phyloP scores from a whole-genome alignment of 176 grass and related monocot species.

The Bolboschoenus planiculmis region DNA sequence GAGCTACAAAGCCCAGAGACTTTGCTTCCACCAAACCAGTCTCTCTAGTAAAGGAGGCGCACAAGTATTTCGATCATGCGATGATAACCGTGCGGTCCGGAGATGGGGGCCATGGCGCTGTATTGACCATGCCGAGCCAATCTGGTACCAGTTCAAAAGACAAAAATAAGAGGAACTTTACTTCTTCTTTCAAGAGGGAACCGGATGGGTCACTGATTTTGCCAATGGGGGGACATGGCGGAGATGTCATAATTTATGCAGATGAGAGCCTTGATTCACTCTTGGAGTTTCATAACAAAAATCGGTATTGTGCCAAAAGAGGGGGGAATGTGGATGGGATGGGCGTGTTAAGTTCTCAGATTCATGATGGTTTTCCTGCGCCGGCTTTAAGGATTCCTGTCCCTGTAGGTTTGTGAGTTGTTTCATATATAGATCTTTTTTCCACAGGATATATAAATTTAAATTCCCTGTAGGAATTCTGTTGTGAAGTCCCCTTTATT shows the following conservation, averaged over 20 bases:
- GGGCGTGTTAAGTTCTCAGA: constrained; percentile 60
- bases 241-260: constrained; percentile 75
- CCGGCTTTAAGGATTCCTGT: constrained; percentile 72
- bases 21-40: constrained; percentile 18
- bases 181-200: constrained; percentile 67
- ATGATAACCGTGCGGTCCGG: constrained; percentile 61
- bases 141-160: constrained; percentile 31
- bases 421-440: background rate
- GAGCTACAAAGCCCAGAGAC: constrained; percentile 44
- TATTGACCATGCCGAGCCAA: constrained; percentile 54
- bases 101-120: constrained; percentile 79
- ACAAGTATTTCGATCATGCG: constrained; percentile 94
- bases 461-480: background rate
- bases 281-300: constrained; percentile 76
- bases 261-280: constrained; percentile 62
- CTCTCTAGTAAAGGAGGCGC: constrained; percentile 61
- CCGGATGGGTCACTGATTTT: constrained; percentile 82
- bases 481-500: background rate
- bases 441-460: background rate
- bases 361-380: constrained; percentile 64
- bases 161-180: constrained; percentile 30
- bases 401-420: constrained; percentile 72
- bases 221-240: constrained; percentile 79
- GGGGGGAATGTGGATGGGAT: constrained; percentile 76
- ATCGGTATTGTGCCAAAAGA: constrained; percentile 60